A percentile compares a stretch with the other conserved stretches of the same genome.
Conservation (phyloP, 257 asterid species). For the Fraxinus pennsylvanica region DNA sequence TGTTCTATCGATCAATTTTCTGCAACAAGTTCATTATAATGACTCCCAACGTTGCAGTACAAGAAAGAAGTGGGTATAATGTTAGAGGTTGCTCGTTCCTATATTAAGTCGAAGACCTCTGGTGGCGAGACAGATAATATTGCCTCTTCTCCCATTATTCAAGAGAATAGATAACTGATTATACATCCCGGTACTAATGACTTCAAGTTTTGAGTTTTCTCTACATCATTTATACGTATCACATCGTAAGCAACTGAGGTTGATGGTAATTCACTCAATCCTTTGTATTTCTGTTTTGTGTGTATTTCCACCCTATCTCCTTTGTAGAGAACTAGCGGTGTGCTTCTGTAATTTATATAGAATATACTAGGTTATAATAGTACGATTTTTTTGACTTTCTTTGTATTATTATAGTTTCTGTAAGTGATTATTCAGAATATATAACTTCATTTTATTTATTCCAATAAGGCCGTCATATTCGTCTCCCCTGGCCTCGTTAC, state of each 20-base stretch:
- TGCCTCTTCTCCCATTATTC: conserved; percentile 32
- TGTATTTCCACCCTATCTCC: too few relatives aligned
- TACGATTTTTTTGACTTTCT: too few relatives aligned
- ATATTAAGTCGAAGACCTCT: conserved; percentile 53
- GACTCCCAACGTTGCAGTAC: conserved; percentile 48
- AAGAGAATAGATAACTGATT: conserved; percentile 34
- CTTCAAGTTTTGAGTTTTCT: too few relatives aligned
- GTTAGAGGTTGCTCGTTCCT: conserved; percentile 71
- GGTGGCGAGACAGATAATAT: conserved; percentile 27
- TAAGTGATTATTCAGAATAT: not conserved
- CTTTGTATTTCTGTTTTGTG: too few relatives aligned
- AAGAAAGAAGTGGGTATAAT: conserved; percentile 71
- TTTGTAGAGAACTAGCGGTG: too few relatives aligned
- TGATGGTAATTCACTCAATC: too few relatives aligned
- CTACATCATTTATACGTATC: too few relatives aligned
- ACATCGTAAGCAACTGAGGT: too few relatives aligned
- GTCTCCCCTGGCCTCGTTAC: not conserved
- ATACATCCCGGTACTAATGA: not conserved
- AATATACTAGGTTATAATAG: too few relatives aligned
- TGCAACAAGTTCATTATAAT: not conserved
- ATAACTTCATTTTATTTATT: not conserved
- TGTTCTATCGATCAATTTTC: conserved; percentile 9
- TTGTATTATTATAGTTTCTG: too few relatives aligned
- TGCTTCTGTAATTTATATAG: too few relatives aligned
- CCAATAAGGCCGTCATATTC: not conserved